A percentile compares a stretch with the other conserved stretches of the same genome.
Conservation (phyloP, 2,329 filamentous ascomycete species). For the Lachnellula occidentalis region DNA sequence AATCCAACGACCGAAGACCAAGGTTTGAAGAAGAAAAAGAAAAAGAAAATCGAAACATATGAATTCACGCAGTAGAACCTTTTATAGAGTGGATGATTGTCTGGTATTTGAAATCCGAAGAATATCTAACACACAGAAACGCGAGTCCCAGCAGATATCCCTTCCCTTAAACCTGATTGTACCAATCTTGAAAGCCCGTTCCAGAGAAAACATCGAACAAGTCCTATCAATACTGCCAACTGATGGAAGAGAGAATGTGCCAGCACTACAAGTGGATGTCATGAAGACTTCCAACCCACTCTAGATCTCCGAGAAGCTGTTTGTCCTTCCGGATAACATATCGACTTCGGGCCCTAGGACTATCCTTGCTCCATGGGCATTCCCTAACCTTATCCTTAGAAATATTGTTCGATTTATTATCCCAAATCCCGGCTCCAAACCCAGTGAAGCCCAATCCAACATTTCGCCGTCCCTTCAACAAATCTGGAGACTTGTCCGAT, state of each 20-base stretch:
- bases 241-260: constrained; percentile 10
- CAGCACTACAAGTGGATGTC: constrained; percentile 51
- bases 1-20: too few species aligned
- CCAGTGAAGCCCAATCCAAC: constrained; percentile 43
- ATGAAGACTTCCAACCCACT: constrained; percentile 94
- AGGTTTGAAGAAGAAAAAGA: too few species aligned
- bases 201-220: constrained; percentile 1
- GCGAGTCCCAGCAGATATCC: constrained; percentile 28
- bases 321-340: constrained; percentile 50
- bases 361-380: constrained; percentile 45
- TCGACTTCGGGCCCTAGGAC: constrained; percentile 43
- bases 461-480: constrained; percentile 40
- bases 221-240: constrained; percentile 2
- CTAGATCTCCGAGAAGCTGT: constrained; percentile 61
- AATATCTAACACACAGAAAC: constrained; percentile 34
- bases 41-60: too few species aligned
- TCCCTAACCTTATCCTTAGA: constrained; percentile 35
- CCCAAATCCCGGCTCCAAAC: constrained; percentile 35
- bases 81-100: constrained; percentile 33
- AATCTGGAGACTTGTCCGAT: constrained; percentile 44
- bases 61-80: background rate
- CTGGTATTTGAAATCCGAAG: constrained; percentile 30
- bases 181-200: background rate
- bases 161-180: constrained; percentile 4
- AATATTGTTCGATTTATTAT: constrained; percentile 29